Evolutionary conservation across 352 stramenopile species (phyloP).

Genomic region (Globisporangium canariense): DNA sequence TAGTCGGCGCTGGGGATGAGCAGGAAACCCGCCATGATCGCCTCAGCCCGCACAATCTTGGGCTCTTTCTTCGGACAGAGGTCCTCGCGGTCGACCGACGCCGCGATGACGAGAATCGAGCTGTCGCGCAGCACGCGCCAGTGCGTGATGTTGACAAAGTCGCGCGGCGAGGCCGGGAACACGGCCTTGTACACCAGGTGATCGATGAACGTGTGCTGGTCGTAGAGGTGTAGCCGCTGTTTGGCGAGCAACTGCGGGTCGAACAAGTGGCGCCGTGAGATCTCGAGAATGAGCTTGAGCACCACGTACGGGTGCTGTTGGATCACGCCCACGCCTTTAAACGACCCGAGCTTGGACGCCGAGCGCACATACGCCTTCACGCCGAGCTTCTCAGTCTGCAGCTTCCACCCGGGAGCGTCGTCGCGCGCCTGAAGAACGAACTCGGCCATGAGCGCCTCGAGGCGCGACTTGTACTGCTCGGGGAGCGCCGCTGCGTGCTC

Average conservation of each 20-base stretch:
- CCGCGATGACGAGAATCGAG: conserved; percentile 51
- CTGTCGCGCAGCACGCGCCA: conserved; percentile 65
- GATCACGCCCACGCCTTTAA: conserved; percentile 61
- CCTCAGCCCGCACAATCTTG: conserved; percentile 46
- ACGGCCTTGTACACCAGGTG: conserved; percentile 67
- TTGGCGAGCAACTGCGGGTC: conserved; percentile 56
- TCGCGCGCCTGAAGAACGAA: conserved; percentile 51
- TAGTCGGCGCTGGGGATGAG: conserved; percentile 61
- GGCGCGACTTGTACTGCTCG: conserved; percentile 28
- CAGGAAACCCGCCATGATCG: conserved; percentile 59
- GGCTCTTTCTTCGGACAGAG: conserved; percentile 39
- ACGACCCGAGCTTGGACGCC: conserved; percentile 38
- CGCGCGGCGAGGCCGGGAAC: conserved; percentile 47
- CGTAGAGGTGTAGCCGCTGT: conserved; percentile 50
- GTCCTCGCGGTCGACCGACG: conserved; percentile 34
- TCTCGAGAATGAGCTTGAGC: conserved; percentile 53
- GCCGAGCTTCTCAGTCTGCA: conserved; percentile 51
- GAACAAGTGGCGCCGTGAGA: conserved; percentile 39
- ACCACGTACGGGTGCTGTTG: conserved; percentile 46
- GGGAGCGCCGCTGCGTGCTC: conserved; percentile 30
- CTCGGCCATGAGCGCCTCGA: conserved; percentile 59
- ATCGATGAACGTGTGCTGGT: conserved; percentile 73
- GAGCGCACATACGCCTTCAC: conserved; percentile 55
- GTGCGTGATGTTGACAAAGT: conserved; percentile 71
- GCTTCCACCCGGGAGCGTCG: conserved; percentile 54